A percentile compares a stretch with the other conserved stretches of the same genome.
Conservation (phyloP, 2,329 filamentous ascomycete species). For the Beauveria sp. region DNA sequence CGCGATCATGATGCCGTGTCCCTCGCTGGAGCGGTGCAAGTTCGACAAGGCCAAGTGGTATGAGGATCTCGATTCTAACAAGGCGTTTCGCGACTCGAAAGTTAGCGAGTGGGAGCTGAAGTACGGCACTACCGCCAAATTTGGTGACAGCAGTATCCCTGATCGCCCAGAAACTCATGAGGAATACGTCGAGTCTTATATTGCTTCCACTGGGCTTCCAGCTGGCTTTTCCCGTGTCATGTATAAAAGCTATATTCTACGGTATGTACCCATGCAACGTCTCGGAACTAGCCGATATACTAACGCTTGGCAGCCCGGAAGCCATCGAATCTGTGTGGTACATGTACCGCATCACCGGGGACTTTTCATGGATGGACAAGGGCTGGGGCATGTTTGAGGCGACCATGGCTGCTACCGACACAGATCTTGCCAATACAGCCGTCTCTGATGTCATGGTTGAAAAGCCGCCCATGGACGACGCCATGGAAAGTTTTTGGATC, state of each 20-base stretch:
- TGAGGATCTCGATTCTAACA: conserved; percentile 39
- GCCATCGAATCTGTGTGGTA: conserved; percentile 85
- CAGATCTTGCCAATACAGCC: conserved; percentile 61
- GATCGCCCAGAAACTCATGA: conserved; percentile 41
- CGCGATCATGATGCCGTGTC: conserved; percentile 39
- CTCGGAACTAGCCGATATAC: not conserved
- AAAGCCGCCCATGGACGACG: conserved; percentile 41
- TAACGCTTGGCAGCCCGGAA: conserved; percentile 52
- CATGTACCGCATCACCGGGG: conserved; percentile 83
- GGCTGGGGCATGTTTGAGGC: conserved; percentile 82
- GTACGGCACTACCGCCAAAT: conserved; percentile 21
- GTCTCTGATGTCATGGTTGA: conserved; percentile 53
- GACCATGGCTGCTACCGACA: conserved; percentile 58
- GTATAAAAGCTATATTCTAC: conserved; percentile 49
- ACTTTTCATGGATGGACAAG: conserved; percentile 65
- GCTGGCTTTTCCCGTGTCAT: conserved; percentile 42
- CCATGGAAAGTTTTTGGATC: conserved; percentile 87
- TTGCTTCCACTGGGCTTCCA: conserved; percentile 38
- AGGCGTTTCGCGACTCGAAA: conserved; percentile 33
- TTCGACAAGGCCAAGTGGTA: conserved; percentile 45
- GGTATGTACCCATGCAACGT: conserved; percentile 35
- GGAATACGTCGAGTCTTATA: conserved; percentile 42
- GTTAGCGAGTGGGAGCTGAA: conserved; percentile 38
- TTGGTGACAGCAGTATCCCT: conserved; percentile 4
- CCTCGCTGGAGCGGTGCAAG: conserved; percentile 36